Evolutionary conservation across 495 filamentous ascomycete species (phyloP), one percentile per base, ranked within the genome.

Genomic region (Parathielavia appendiculata): DNA sequence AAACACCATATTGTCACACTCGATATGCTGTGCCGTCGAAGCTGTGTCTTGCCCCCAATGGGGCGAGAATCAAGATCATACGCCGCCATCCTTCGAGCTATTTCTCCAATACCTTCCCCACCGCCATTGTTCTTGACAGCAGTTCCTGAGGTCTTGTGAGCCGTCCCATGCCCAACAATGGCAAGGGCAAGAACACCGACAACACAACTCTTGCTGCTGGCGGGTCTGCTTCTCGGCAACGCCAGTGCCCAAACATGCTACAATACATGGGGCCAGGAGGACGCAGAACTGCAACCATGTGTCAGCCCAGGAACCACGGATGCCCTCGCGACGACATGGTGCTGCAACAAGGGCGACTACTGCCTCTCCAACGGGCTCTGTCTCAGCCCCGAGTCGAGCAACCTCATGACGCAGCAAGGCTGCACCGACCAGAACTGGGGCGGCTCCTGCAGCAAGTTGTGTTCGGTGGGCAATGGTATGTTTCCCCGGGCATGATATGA

Each of bases 391-490:
- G 49, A 36, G 4, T 49, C 47, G 4, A 56, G 52, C 44, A 60
- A 61, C 54, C 57, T 66, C 49, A 66, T 66, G 63, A 65, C 63
- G 9, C 63, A 66, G 46, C 63, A 66, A 50, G 63, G 63, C 12
- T 66, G 63, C 57, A 66, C 63, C 34, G 60, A 66, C 54, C 58
- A 60, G 26, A 26, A 47, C 36, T 63, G 60, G 60, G 54, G 50
- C 36, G 45, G 16, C 3, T 39, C 59, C 17, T 66, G 63, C 58
- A 66, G 38, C 1, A 54, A 49, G 50, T 47, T 43, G 30, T 66
- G 63, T 32, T 26, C 35, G 2, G 26, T 39, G 4, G 32, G 43
- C 10, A 46, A n/a, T 8, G 11, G 63, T 60, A 55, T 23, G 22
- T 46, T 17, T 14, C 17, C 36, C 16, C 32, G 4, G n/a, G n/a